Evolutionary conservation across 176 grass and related monocot species (phyloP).

Genomic region (Miscanthus lutarioriparius): DNA sequence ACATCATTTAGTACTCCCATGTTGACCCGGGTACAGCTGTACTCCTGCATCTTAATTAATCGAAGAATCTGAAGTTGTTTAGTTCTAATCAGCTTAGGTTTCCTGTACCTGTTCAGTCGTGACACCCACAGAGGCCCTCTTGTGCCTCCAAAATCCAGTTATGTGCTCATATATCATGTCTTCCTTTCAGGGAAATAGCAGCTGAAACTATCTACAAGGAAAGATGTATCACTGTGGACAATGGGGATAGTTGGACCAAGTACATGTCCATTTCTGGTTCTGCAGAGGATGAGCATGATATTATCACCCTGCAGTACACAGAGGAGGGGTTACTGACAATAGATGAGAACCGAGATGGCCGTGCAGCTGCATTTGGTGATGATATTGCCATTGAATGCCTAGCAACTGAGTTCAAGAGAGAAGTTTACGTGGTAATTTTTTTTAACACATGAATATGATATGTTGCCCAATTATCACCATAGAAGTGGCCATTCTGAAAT

Average conservation of each 20-base stretch:
- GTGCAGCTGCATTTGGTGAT: constrained; percentile 90
- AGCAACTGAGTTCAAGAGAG: constrained; percentile 88
- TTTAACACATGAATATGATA: constrained; percentile 8
- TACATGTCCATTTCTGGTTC: constrained; percentile 97
- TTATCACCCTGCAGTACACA: constrained; percentile 95
- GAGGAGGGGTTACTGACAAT: constrained; percentile 86
- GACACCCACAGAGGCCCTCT: not conserved
- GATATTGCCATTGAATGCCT: constrained; percentile 95
- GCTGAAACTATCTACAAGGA: constrained; percentile 94
- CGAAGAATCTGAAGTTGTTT: constrained; percentile 7
- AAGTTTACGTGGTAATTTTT: constrained; percentile 79
- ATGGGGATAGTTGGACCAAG: constrained; percentile 85
- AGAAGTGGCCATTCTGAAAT: not conserved
- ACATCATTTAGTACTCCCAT: not conserved
- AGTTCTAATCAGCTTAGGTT: not conserved
- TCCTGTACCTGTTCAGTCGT: not conserved
- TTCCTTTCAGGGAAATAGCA: constrained; percentile 63
- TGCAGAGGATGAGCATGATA: constrained; percentile 75
- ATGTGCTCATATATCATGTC: not conserved
- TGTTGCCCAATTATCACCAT: not conserved
- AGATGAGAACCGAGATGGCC: constrained; percentile 82
- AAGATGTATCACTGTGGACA: constrained; percentile 61
- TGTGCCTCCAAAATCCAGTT: not conserved
- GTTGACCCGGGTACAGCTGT: constrained; percentile 11
- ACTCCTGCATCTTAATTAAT: constrained; percentile 32